Percentiles rank a stretch among this genome's conserved stretches.
Conservation (phyloP, 2,329 filamentous ascomycete genomes). For the Exserohilum rostratum region DNA sequence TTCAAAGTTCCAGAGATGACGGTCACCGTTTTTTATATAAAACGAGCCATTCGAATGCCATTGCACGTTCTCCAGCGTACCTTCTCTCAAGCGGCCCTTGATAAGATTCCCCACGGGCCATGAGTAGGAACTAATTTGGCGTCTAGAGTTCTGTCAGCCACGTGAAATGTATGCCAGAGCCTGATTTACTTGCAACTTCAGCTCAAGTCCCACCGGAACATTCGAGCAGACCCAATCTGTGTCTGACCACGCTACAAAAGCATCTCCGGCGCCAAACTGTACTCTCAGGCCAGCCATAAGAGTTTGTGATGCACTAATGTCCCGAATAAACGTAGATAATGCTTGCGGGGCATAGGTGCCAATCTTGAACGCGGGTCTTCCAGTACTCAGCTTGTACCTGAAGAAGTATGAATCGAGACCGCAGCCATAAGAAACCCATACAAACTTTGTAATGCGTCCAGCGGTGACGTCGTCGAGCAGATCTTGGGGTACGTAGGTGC, state of each 20-base stretch:
- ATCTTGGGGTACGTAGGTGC: slow-evolving; percentile 26
- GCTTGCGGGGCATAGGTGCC: slow-evolving; percentile 17
- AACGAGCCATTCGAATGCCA: slow-evolving; percentile 34
- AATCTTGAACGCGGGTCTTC: slow-evolving; percentile 9
- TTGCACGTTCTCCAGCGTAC: slow-evolving; percentile 13
- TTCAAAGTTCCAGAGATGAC: slow-evolving; percentile 19
- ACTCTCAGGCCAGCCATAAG: slow-evolving; percentile 23
- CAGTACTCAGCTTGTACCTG: slow-evolving; percentile 22
- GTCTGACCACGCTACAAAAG: slow-evolving; percentile 32
- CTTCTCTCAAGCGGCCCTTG: slow-evolving; percentile 16
- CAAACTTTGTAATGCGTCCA: slow-evolving; percentile 22
- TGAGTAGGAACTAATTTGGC: slow-evolving; percentile 10
- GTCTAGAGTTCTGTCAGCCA: not conserved
- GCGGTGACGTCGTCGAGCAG: slow-evolving; percentile 14
- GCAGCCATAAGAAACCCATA: slow-evolving; percentile 36
- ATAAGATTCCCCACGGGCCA: slow-evolving; percentile 3
- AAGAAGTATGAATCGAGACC: slow-evolving; percentile 37
- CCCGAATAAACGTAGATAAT: slow-evolving; percentile 16
- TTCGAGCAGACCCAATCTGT: slow-evolving; percentile 24
- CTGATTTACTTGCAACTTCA: slow-evolving; percentile 5
- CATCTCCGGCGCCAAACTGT: slow-evolving; percentile 31
- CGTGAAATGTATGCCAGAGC: not conserved
- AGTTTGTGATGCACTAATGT: not conserved
- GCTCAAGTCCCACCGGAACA: slow-evolving; percentile 16
- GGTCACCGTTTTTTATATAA: slow-evolving; percentile 17